phyloP scores from a whole-genome alignment of 441 rosid species.

The Rhodomyrtus psidioides region DNA sequence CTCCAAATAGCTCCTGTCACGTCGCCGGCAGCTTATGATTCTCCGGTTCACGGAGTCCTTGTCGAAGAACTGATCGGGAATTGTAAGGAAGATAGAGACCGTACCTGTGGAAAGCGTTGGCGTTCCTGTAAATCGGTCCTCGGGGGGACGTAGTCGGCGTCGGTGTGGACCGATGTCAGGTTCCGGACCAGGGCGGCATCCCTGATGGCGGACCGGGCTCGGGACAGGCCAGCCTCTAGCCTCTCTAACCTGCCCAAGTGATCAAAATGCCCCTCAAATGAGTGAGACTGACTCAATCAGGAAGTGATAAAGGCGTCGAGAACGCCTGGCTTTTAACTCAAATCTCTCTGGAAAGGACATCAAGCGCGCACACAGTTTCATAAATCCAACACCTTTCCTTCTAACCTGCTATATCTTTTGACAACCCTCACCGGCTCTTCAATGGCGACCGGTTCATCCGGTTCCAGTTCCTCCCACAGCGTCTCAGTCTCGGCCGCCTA shows the following conservation, averaged over 20 bases:
- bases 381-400: background rate
- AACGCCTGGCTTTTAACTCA: background rate
- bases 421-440: background rate
- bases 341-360: background rate
- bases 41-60: background rate
- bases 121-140: constrained; percentile 59
- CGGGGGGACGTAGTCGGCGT: constrained; percentile 51
- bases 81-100: background rate
- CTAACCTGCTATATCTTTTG: constrained; percentile 24
- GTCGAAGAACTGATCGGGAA: background rate
- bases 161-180: background rate
- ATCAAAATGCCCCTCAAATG: background rate
- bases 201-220: constrained; percentile 43
- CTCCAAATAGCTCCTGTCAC: constrained; percentile 38
- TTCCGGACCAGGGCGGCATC: constrained; percentile 34
- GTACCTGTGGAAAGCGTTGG: constrained; percentile 65
- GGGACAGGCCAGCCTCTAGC: constrained; percentile 40
- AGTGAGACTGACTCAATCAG: background rate
- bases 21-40: background rate
- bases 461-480: background rate
- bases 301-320: background rate
- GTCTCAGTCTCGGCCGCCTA: constrained; percentile 1
- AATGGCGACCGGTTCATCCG: background rate
- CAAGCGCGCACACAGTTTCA: background rate
- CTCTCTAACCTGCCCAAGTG: constrained; percentile 20